A percentile compares a stretch with the other conserved stretches of the same genome.
phyloP scores from a whole-genome alignment of 257 asterid species.

The Rauvolfia tetraphylla region DNA sequence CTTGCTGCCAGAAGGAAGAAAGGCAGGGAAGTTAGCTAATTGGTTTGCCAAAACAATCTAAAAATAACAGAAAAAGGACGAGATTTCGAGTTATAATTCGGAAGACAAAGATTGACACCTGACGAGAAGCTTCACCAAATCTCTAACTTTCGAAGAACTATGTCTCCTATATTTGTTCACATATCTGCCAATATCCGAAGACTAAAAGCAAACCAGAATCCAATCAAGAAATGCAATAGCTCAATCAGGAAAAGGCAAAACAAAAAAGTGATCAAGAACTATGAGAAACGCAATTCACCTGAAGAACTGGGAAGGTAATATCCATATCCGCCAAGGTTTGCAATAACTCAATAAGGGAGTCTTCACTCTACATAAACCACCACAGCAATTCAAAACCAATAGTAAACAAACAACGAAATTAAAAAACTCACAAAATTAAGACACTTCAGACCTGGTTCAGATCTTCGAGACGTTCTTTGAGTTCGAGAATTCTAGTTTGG shows the following conservation, averaged over 20 bases:
- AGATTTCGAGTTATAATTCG: background rate
- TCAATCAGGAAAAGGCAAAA: background rate
- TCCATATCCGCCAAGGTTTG: slow-evolving; percentile 85
- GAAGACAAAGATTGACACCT: slow-evolving; percentile 39
- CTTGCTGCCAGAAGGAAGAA: slow-evolving; percentile 41
- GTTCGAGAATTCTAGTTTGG: slow-evolving; percentile 50
- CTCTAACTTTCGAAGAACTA: slow-evolving; percentile 66
- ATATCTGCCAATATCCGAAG: slow-evolving; percentile 83
- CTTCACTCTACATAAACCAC: slow-evolving; percentile 53
- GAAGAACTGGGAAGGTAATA: slow-evolving; percentile 73
- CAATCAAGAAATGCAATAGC: background rate
- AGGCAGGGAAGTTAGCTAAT: slow-evolving; percentile 9
- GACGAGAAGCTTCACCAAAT: slow-evolving; percentile 87
- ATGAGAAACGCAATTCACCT: slow-evolving; percentile 33
- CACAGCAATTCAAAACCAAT: background rate
- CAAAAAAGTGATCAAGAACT: background rate
- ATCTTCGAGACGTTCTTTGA: slow-evolving; percentile 80
- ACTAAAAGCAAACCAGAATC: slow-evolving; percentile 37
- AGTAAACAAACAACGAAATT: background rate
- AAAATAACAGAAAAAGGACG: background rate
- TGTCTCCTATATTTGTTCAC: slow-evolving; percentile 87
- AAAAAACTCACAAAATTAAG: background rate
- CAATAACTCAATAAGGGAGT: slow-evolving; percentile 62
- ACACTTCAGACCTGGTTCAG: slow-evolving; percentile 52
- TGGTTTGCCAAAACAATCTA: slow-evolving; percentile 1